Evolutionary conservation across 2,329 filamentous ascomycete genomes (phyloP).

Genomic region (Fusarium mexicanum): DNA sequence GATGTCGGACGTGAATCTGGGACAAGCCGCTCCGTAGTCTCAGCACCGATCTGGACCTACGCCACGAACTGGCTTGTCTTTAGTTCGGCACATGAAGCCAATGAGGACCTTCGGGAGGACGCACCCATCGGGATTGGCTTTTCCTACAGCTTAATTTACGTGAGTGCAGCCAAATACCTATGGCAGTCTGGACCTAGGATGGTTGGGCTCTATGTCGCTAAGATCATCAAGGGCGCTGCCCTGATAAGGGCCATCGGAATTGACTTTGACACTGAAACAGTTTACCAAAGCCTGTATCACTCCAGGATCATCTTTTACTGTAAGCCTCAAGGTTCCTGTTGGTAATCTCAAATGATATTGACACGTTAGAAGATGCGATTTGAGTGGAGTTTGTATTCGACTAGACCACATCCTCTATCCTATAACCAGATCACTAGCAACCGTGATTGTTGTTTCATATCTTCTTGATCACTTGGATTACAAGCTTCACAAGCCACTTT

Average conservation of each 20-base stretch:
- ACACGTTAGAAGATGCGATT: not conserved
- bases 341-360: not conserved
- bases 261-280: not conserved
- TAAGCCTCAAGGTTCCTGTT: fast-evolving
- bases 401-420: not conserved
- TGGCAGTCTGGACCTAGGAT: not conserved
- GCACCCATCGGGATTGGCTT: fast-evolving
- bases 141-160: not conserved
- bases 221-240: not conserved
- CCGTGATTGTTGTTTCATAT: not conserved
- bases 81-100: not conserved
- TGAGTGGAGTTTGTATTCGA: not conserved
- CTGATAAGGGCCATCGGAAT: not conserved
- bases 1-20: too few species aligned
- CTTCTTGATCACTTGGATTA: not conserved
- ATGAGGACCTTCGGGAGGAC: fast-evolving
- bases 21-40: not conserved
- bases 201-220: not conserved
- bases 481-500: conserved; percentile 7
- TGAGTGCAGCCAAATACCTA: too few species aligned
- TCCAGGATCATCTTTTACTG: fast-evolving
- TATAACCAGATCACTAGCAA: fast-evolving
- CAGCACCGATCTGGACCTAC: not conserved
- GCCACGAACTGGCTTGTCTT: not conserved
- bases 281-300: not conserved